Evolutionary conservation across 2,329 filamentous ascomycete genomes (phyloP).

Genomic region (Diaporthe helianthi): DNA sequence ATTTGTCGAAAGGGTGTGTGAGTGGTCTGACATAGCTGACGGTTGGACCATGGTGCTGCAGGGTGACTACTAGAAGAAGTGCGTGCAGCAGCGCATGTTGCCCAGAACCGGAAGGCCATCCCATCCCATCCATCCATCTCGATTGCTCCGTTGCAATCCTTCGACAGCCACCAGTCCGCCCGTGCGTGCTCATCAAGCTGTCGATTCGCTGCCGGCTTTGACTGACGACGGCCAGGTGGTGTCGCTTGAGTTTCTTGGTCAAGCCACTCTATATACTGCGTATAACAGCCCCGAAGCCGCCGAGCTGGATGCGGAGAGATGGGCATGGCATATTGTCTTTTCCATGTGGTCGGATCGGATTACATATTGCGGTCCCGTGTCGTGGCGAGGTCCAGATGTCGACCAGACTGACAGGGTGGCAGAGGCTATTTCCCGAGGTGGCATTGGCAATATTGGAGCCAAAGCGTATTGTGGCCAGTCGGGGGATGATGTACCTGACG

Average conservation of each 20-base stretch:
- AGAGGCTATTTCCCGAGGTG: constrained; percentile 12
- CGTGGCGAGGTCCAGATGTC: background rate
- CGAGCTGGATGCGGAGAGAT: background rate
- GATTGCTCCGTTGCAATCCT: constrained; percentile 8
- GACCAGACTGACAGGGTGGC: background rate
- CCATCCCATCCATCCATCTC: constrained; percentile 18
- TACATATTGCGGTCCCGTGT: background rate
- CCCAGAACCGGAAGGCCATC: constrained; percentile 16
- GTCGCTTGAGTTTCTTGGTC: background rate
- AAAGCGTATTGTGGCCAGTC: constrained; percentile 14
- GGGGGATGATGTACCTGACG: constrained; percentile 19
- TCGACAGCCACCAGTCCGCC: constrained; percentile 9
- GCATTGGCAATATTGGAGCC: constrained; percentile 5
- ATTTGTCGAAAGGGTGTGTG: constrained; percentile 21
- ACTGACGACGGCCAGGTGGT: background rate
- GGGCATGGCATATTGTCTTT: background rate
- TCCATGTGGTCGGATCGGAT: too few species aligned
- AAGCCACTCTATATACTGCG: background rate
- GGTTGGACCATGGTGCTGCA: constrained; percentile 26
- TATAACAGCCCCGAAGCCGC: background rate
- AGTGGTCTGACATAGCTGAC: constrained; percentile 24
- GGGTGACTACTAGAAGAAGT: constrained; percentile 25
- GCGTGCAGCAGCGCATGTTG: constrained; percentile 21
- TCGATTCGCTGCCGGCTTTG: background rate
- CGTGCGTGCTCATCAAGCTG: constrained; percentile 2